Base-by-base conservation (phyloP, 2,329 filamentous ascomycete genomes). In the Fonsecaea multimorphosa region DNA sequence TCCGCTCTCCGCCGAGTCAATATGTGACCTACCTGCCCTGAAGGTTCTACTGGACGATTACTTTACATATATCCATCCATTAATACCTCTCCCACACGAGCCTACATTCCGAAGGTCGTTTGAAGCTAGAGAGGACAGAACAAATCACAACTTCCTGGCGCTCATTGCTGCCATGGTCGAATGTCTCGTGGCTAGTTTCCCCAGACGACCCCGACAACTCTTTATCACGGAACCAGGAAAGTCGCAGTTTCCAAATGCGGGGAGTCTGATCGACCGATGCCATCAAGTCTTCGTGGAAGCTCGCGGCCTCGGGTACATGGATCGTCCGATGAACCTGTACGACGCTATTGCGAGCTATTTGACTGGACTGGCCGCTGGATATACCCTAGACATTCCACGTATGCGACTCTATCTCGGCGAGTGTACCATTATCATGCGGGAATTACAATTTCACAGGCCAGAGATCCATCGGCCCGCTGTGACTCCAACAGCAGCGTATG, bases 1-100 rank as follows among this genome's bases (percentile, higher is more conserved):
- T 22, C 77, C 80, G 49, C 76, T 85, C 9, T 86, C 85, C 2
- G 84, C 76, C 59, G 80, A 82, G 68, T 76, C 79, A 2, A 82
- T 82, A 54, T 82, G 80, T 66, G 76, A 79, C 3, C 58, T 81
- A 22, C 69, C 74, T 14, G 79, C 78, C 0, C 70, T 82, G 49
- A 74, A 76, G 58, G 70, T 79, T 6, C 71, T 82, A 3, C 66
- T 82, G 12, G 80, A 82, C 67, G 80, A 82, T 70, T 82, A 78
- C 62, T 82, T 82, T 62, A 79, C 77, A 7, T 82, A 81, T 66
- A 82, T 82, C 40, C 80, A 82, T 67, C 80, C 80, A 14, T 69
- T 82, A 57, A 76, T 81, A 14, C 80, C 80, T 4, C 63, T 82
- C 29, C 80, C 80, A 4, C 80, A 82, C 70, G 80, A 82, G 59